phyloP scores from a whole-genome alignment of 2,329 filamentous ascomycete species.

The Claviceps sp. region DNA sequence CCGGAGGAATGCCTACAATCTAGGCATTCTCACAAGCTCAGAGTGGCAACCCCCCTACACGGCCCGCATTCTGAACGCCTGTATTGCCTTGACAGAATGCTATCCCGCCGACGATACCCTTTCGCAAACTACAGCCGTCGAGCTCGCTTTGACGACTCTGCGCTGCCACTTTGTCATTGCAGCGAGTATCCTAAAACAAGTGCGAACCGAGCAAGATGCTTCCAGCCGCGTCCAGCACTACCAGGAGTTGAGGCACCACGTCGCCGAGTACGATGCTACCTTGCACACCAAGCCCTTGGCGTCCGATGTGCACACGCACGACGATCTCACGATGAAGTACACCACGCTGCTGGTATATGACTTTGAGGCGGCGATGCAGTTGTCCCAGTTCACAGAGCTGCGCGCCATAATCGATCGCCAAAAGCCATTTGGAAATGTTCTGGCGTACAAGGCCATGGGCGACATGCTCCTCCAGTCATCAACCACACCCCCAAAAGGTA shows the following conservation, averaged over 20 bases:
- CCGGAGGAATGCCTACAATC: constrained; percentile 67
- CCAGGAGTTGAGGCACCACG: constrained; percentile 43
- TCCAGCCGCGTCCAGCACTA: constrained; percentile 48
- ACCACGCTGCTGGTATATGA: constrained; percentile 60
- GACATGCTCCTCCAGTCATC: constrained; percentile 47
- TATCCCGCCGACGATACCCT: constrained; percentile 29
- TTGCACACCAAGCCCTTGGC: background rate
- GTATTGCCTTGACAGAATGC: constrained; percentile 35
- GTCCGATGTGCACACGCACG: constrained; percentile 28
- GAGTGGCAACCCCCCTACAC: constrained; percentile 39
- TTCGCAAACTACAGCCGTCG: background rate
- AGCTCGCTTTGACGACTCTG: constrained; percentile 32
- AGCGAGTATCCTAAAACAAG: constrained; percentile 17
- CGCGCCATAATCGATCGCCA: constrained; percentile 43
- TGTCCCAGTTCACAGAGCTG: constrained; percentile 57
- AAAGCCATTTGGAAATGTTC: constrained; percentile 27
- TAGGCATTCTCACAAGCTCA: constrained; percentile 49
- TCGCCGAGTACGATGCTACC: constrained; percentile 19
- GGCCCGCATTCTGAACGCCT: constrained; percentile 41
- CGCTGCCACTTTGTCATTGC: constrained; percentile 59
- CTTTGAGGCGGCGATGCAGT: constrained; percentile 58
- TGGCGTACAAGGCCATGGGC: constrained; percentile 48
- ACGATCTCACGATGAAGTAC: constrained; percentile 48
- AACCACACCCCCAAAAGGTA: constrained; percentile 40
- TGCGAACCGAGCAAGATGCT: constrained; percentile 11